Evolutionary conservation across 1,284 basidiomycete genomes (phyloP).

Genomic region (Ceratobasidium sp.): DNA sequence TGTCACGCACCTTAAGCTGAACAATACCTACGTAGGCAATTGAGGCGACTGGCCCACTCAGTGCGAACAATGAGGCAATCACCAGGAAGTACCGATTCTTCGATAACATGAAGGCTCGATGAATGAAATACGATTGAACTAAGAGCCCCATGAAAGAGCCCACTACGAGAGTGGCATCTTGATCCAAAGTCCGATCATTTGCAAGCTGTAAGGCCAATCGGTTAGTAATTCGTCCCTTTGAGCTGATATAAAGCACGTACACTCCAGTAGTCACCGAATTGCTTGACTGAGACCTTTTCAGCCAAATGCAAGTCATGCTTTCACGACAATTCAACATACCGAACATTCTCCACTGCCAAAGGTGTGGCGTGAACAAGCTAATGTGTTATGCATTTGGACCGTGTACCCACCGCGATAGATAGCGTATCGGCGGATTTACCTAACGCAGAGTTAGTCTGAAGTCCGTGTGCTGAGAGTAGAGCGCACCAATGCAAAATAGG

Average conservation of each 20-base stretch:
- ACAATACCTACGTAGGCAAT: conserved; percentile 17
- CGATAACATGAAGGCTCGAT: conserved; percentile 22
- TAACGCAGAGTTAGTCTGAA: background rate
- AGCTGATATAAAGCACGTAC: conserved; percentile 10
- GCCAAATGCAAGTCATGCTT: background rate
- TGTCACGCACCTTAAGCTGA: background rate
- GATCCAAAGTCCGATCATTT: conserved; percentile 9
- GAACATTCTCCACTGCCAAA: conserved; percentile 27
- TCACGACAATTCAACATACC: background rate
- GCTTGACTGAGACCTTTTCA: conserved; percentile 18
- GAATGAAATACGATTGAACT: conserved; percentile 33
- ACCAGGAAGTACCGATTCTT: conserved; percentile 36
- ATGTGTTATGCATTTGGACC: background rate
- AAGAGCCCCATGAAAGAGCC: conserved; percentile 37
- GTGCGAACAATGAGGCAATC: conserved; percentile 1
- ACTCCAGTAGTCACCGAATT: conserved; percentile 28
- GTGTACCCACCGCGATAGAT: background rate
- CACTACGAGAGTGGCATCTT: conserved; percentile 11
- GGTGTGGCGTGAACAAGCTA: background rate
- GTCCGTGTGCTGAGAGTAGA: background rate
- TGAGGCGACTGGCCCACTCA: conserved; percentile 22
- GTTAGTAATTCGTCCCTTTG: background rate
- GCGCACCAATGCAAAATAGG: conserved; percentile 23
- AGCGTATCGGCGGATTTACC: conserved; percentile 19
- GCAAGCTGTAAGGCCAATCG: background rate